These are phyloP conservation scores for Boletus eberwhitei DNA, from an alignment of 768 basidiomycete species.

Conservation along the genomic window DNA sequence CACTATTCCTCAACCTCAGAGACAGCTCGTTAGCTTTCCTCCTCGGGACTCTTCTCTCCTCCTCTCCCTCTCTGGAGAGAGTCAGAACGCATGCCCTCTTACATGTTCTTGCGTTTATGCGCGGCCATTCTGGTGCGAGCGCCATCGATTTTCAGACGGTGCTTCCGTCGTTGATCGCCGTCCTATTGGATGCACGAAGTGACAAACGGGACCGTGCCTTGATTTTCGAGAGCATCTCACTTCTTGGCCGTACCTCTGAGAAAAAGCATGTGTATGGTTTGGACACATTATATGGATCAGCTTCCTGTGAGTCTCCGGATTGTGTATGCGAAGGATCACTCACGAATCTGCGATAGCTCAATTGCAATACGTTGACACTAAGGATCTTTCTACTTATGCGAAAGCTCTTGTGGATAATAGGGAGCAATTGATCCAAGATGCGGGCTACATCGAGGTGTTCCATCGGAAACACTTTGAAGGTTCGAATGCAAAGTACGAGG, in stretches of 20 bases:
- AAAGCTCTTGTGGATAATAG: constrained; percentile 45
- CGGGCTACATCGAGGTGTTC: constrained; percentile 52
- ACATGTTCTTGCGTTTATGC: constrained; percentile 78
- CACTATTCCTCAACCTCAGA: constrained; percentile 64
- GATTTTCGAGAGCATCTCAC: constrained; percentile 54
- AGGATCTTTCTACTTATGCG: constrained; percentile 60
- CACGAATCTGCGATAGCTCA: constrained; percentile 32
- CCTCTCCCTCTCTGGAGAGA: constrained; percentile 24
- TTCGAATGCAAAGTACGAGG: constrained; percentile 44
- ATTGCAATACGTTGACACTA: constrained; percentile 68
- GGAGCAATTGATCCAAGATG: constrained; percentile 60
- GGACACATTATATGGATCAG: constrained; percentile 67
- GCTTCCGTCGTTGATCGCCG: constrained; percentile 64
- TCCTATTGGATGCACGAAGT: constrained; percentile 36
- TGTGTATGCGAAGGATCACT: neutral
- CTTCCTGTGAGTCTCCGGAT: constrained; percentile 43
- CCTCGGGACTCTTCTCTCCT: constrained; percentile 61
- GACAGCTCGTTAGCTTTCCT: constrained; percentile 79
- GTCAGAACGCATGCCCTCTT: constrained; percentile 57
- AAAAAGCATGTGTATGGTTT: constrained; percentile 62
- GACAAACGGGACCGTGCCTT: constrained; percentile 30
- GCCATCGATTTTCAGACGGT: constrained; percentile 79
- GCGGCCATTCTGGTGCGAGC: constrained; percentile 58
- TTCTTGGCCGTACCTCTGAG: constrained; percentile 39
- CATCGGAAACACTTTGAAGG: constrained; percentile 55